Evolutionary conservation across 176 grass and related monocot genomes (phyloP).

Genomic region (Aegilops bicornis): DNA sequence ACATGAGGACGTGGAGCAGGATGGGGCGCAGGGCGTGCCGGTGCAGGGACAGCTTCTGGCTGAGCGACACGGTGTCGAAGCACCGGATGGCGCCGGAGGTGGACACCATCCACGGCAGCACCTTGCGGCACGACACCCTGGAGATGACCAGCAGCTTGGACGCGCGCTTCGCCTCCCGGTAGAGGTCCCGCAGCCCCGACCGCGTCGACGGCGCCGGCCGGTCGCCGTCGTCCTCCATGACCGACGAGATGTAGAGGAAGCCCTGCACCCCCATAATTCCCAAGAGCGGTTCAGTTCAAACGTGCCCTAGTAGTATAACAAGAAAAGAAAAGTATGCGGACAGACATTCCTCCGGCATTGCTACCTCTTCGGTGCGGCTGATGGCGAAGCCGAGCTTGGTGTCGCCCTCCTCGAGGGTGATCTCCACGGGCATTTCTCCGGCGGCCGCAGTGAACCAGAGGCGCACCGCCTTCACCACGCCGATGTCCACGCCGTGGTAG

Average conservation of each 20-base stretch:
- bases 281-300: background rate
- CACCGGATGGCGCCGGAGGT: conserved; percentile 78
- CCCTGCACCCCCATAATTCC: conserved; percentile 43
- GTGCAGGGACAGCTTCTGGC: conserved; percentile 92
- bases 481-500: conserved; percentile 96
- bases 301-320: background rate
- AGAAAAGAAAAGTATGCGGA: background rate
- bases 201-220: conserved; percentile 60
- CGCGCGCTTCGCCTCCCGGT: conserved; percentile 59
- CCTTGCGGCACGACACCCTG: conserved; percentile 76
- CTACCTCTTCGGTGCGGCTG: conserved; percentile 91
- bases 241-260: conserved; percentile 85
- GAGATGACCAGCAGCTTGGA: conserved; percentile 89
- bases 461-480: conserved; percentile 91
- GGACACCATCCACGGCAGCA: conserved; percentile 89
- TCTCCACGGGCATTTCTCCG: conserved; percentile 77
- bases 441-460: conserved; percentile 75
- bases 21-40: conserved; percentile 81
- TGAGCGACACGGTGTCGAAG: conserved; percentile 96
- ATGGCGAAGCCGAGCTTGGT: conserved; percentile 86
- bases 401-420: conserved; percentile 67
- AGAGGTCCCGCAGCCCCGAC: conserved; percentile 86
- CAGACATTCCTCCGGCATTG: background rate
- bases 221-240: conserved; percentile 60
- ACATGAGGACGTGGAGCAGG: conserved; percentile 83